Evolutionary conservation across 495 filamentous ascomycete species (phyloP).

Genomic region (Penicillium soppii): DNA sequence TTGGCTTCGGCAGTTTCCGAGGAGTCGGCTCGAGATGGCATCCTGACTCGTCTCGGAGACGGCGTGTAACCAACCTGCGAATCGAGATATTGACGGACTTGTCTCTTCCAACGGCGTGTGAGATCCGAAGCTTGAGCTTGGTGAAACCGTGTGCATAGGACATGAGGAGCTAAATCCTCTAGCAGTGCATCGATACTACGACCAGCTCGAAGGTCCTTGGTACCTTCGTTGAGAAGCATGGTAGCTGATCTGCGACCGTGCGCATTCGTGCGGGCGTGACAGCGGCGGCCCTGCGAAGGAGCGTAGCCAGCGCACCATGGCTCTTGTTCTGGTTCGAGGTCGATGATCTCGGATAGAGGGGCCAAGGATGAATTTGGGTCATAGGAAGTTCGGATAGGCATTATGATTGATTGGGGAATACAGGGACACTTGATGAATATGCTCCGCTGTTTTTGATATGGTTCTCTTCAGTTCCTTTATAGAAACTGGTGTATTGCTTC

Average conservation of each 20-base stretch:
- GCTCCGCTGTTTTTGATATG: not conserved
- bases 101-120: constrained; percentile 12
- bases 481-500: not conserved
- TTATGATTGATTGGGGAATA: not conserved
- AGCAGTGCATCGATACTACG: constrained; percentile 16
- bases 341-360: constrained; percentile 24
- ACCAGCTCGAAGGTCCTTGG: constrained; percentile 15
- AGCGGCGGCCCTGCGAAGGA: constrained; percentile 22
- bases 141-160: constrained; percentile 26
- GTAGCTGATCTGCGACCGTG: constrained; percentile 13
- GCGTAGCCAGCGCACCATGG: constrained; percentile 26
- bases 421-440: not conserved
- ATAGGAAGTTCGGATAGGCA: constrained; percentile 1
- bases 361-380: not conserved
- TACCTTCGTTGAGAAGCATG: constrained; percentile 22
- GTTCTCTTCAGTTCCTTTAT: not conserved
- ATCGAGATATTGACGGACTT: constrained; percentile 12
- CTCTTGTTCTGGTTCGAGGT: constrained; percentile 24
- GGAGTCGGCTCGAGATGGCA: not conserved
- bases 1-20: not conserved
- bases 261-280: constrained; percentile 18
- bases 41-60: not conserved
- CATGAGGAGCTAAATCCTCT: constrained; percentile 22
- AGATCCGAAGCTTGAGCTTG: constrained; percentile 22
- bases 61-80: not conserved